Conservation (phyloP, 169 alveolate species). For the Cryptosporidium meleagridis region DNA sequence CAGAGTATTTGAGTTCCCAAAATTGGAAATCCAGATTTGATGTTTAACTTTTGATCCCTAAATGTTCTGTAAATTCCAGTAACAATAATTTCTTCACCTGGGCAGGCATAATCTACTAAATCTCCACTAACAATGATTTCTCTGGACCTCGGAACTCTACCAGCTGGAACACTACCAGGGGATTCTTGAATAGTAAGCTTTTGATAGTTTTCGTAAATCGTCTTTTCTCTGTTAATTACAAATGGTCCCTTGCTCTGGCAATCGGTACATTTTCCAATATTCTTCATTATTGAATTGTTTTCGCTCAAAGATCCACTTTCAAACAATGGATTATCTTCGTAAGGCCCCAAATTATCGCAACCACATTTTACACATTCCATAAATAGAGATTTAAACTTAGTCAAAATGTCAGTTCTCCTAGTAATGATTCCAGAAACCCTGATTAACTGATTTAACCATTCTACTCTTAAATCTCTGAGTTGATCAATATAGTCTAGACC, state of each 20-base stretch:
- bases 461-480: slow-evolving; percentile 92
- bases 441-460: slow-evolving; percentile 93
- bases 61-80: slow-evolving; percentile 95
- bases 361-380: slow-evolving; percentile 89
- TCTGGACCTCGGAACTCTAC: slow-evolving; percentile 98
- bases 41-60: slow-evolving; percentile 93
- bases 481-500: slow-evolving; percentile 87
- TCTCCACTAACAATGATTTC: slow-evolving; percentile 96
- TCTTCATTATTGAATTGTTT: slow-evolving; percentile 84
- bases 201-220: slow-evolving; percentile 96
- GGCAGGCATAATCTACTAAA: slow-evolving; percentile 96
- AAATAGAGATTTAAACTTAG: slow-evolving; percentile 90
- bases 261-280: slow-evolving; percentile 90
- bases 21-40: slow-evolving; percentile 97
- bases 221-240: slow-evolving; percentile 88
- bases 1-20: slow-evolving; percentile 95
- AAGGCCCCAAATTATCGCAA: slow-evolving; percentile 73
- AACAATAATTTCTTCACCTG: slow-evolving; percentile 99
- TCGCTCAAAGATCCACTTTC: slow-evolving; percentile 77
- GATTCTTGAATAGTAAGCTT: slow-evolving; percentile 96
- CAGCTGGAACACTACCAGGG: slow-evolving; percentile 98
- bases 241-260: slow-evolving; percentile 93
- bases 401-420: slow-evolving; percentile 93
- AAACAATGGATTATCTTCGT: slow-evolving; percentile 42
- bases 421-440: slow-evolving; percentile 93